Evolutionary conservation across 2,329 filamentous ascomycete species (phyloP).

Genomic region (Calonectria multiphialidica): DNA sequence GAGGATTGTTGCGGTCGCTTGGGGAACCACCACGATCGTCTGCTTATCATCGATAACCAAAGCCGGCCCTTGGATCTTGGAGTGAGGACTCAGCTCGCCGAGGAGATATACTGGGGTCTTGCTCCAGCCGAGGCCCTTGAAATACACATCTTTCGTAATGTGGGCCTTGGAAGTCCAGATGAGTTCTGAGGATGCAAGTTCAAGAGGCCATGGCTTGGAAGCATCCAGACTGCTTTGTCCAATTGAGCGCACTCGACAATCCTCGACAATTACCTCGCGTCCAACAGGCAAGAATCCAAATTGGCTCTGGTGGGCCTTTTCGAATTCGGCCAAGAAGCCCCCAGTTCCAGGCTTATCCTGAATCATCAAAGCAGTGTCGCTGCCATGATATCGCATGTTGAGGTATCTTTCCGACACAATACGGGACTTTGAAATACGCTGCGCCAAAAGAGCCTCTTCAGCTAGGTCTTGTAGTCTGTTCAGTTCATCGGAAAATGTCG

Average conservation of each 20-base stretch:
- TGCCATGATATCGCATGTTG: slow-evolving; percentile 91
- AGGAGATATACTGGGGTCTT: slow-evolving; percentile 87
- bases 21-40: slow-evolving; percentile 88
- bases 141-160: slow-evolving; percentile 79
- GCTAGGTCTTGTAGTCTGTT: slow-evolving; percentile 81
- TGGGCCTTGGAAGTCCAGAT: slow-evolving; percentile 70
- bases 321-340: slow-evolving; percentile 85
- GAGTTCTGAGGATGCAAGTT: slow-evolving; percentile 71
- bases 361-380: slow-evolving; percentile 90
- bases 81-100: slow-evolving; percentile 76
- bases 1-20: slow-evolving; percentile 80
- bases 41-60: slow-evolving; percentile 89
- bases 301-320: slow-evolving; percentile 88
- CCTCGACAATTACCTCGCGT: slow-evolving; percentile 88
- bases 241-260: slow-evolving; percentile 87
- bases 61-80: slow-evolving; percentile 81
- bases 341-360: slow-evolving; percentile 76
- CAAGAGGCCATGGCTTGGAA: slow-evolving; percentile 86
- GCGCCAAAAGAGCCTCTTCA: slow-evolving; percentile 72
- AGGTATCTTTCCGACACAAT: slow-evolving; percentile 91
- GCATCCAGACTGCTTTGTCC: slow-evolving; percentile 84
- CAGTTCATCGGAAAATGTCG: slow-evolving; percentile 78
- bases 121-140: slow-evolving; percentile 77
- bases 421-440: slow-evolving; percentile 80
- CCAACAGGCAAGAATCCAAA: slow-evolving; percentile 89